Evolutionary conservation across 2,329 filamentous ascomycete genomes (phyloP), one percentile per base, ranked within the genome.

Genomic region (Trichoderma hamatum): DNA sequence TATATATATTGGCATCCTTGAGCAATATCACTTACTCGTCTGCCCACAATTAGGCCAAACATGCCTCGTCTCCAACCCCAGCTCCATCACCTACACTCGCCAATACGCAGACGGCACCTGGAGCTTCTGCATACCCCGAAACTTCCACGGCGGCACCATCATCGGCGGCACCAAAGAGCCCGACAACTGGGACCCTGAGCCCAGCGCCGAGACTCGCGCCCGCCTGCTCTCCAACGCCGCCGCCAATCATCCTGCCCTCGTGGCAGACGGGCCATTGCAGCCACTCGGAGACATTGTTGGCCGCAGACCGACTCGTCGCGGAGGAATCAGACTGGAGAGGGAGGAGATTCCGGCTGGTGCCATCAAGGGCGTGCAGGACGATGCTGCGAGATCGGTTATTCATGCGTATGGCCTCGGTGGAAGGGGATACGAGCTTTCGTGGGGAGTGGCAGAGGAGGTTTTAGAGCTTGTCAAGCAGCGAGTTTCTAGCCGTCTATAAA

Each of bases 141-240:
- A 84, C 10, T 85, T 88, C 30, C 81, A 86, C 39, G 89, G 89
- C 3, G 89, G 89, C 3, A 91, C 89, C 0, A 81, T 91, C 49
- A 85, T 91, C 24, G 89, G 89, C 5, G 89, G 89, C 0, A 91
- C 88, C 11, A 90, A 90, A 75, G 85, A 90, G 74, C 82, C 83
- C 1, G 78, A 85, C 67, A 81, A 89, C 75, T 89, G 85, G 85
- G 81, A 85, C 58, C 75, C 82, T 0, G 78, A 81, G 21, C 84
- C 87, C 1, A 85, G 82, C 0, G 69, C 72, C 1, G 82, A 84
- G 64, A 82, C 84, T 0, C 79, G 88, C 21, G 76, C 80, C 46
- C 75, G 71, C 1, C 26, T 78, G 1, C 39, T 78, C 0, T 80
- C 89, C 9, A 76, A 62, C 16, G 78, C 82, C 58, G 75, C 73